Evolutionary conservation across 768 basidiomycete genomes (phyloP).

Genomic region (Pleurotus pulmonarius): DNA sequence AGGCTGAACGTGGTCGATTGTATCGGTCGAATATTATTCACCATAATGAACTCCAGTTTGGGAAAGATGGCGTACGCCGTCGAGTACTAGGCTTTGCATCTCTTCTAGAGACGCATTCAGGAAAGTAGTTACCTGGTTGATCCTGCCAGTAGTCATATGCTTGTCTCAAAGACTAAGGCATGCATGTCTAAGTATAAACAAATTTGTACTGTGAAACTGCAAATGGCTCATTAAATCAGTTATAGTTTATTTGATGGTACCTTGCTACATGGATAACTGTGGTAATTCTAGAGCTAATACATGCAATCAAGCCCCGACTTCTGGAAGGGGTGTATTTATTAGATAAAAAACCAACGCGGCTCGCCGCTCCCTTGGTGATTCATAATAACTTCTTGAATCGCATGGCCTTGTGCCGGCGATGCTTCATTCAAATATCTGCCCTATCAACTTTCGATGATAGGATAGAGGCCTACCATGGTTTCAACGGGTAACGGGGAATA

Average conservation of each 20-base stretch:
- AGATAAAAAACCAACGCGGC: constrained; percentile 70
- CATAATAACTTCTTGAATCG: constrained; percentile 75
- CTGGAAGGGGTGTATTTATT: constrained; percentile 72
- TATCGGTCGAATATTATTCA: neutral
- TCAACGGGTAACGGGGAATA: constrained; percentile 76
- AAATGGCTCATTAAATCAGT: constrained; percentile 73
- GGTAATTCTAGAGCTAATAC: constrained; percentile 70
- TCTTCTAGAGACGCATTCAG: constrained; percentile 10
- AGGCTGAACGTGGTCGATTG: neutral
- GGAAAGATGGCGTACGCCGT: neutral
- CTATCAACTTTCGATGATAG: constrained; percentile 78
- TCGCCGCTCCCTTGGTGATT: constrained; percentile 67
- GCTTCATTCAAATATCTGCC: constrained; percentile 68
- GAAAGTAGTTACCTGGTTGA: constrained; percentile 78
- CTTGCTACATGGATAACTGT: constrained; percentile 69
- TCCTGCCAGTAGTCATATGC: constrained; percentile 84
- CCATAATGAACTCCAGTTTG: constrained; percentile 7
- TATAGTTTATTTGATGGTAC: constrained; percentile 67
- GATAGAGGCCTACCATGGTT: constrained; percentile 75
- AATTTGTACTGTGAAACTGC: constrained; percentile 63
- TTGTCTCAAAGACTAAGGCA: constrained; percentile 84
- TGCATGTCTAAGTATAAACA: constrained; percentile 79
- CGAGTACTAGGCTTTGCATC: neutral
- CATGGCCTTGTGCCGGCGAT: constrained; percentile 70
- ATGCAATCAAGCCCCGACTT: constrained; percentile 70